Base-by-base conservation (phyloP, 371 early-diverging fungal species). In the Circinella umbellata region DNA sequence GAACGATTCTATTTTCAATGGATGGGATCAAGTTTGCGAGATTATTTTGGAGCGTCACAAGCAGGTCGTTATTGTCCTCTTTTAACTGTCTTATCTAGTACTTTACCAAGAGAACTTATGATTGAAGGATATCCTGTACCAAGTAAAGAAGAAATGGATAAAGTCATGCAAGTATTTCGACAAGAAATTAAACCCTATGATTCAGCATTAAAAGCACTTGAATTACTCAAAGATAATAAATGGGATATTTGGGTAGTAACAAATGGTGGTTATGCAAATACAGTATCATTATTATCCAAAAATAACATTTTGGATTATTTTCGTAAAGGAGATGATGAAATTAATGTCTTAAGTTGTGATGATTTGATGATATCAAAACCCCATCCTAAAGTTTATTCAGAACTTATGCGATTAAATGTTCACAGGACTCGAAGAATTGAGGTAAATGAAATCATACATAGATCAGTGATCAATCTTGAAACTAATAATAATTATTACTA, bases 311-410 rank as follows among this genome's bases (percentile, higher is more conserved):
- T 64, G 11, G 59, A 69, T 5, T 64, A 64, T 49, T 64, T 69
- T 34, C n/a, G 18, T 60, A n/a, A 17, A 61, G 36, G 49, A 8
- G 46, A 61, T 15, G 66, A 69, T 27, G 48, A 63, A 51, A 37
- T 64, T 15, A 69, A 69, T 35, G 71, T 76, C 0, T 38, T 74
- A 18, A 69, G 78, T 37, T 82, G 83, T 60, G 83, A 82, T 66
- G 76, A 80, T 15, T 47, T 82, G 42, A 20, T 61, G 11, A 20
- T 80, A 4, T 76, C 83, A 11, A 80, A 77, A 67, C 83, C 83
- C 1, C 83, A 82, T 70, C 80, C 83, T 0, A 80, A 76, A 63
- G 80, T 82, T 10, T 82, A 82, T 61, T 76, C 78, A 8, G 77
- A 80, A 47, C 55, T 78, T 34, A 82, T 82, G 83, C 71, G 83